These are phyloP conservation scores for Niveomyces coronatus DNA, from an alignment of 2,329 filamentous ascomycete genomes.

Conservation along the genomic window DNA sequence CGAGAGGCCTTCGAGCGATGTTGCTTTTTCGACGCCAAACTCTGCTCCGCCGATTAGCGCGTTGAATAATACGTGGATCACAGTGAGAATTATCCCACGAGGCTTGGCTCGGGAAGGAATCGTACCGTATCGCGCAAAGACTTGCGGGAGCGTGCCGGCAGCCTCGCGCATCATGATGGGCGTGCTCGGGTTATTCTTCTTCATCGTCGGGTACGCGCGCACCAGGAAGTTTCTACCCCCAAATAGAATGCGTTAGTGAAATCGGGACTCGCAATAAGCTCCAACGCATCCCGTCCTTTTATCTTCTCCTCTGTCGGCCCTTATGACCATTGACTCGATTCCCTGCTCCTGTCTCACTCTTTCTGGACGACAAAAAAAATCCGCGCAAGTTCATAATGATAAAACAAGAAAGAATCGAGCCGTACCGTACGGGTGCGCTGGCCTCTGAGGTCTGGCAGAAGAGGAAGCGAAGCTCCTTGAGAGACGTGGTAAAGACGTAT, in stretches of 20 bases:
- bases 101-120: neutral
- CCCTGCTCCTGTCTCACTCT: no score
- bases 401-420: no score
- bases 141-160: constrained; percentile 67
- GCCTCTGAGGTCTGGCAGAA: constrained; percentile 92
- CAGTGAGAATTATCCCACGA: neutral
- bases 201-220: constrained; percentile 94
- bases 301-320: no score
- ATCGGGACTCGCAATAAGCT: no score
- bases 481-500: constrained; percentile 78
- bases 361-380: no score
- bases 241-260: constrained; percentile 11
- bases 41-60: no score
- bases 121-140: constrained; percentile 87
- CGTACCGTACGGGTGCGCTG: constrained; percentile 79
- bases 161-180: constrained; percentile 96
- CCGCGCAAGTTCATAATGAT: no score
- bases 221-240: constrained; percentile 73
- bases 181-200: constrained; percentile 92
- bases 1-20: constrained; percentile 47
- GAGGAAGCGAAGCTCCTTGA: constrained; percentile 95
- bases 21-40: constrained; percentile 45
- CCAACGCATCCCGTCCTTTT: no score
- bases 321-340: no score
- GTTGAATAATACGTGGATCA: neutral